Conservation (phyloP, 2,329 filamentous ascomycete species). For the Fusarium foetens region DNA sequence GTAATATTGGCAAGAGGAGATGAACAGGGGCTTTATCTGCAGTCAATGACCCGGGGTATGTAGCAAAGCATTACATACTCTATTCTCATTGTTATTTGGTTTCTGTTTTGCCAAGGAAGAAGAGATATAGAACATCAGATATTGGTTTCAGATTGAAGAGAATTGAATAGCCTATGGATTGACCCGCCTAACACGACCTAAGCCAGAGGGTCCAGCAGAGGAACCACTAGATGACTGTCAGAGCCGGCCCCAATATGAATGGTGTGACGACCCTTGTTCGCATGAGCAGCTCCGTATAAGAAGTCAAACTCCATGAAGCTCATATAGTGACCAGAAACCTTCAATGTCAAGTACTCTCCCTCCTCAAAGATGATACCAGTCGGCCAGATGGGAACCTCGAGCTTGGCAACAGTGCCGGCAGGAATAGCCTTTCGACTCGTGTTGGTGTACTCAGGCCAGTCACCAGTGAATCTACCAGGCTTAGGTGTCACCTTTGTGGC, state of each 20-base stretch:
- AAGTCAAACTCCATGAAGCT: slow-evolving; percentile 8
- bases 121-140: no score
- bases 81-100: no score
- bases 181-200: neutral
- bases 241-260: neutral
- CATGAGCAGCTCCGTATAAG: neutral
- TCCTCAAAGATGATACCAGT: neutral
- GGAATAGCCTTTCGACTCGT: neutral
- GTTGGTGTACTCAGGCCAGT: slow-evolving; percentile 1
- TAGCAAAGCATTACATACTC: no score
- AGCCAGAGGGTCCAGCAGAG: neutral
- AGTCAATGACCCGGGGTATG: no score
- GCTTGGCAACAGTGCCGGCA: neutral
- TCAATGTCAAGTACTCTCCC: neutral
- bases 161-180: no score
- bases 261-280: neutral
- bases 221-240: neutral
- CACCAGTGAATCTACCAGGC: neutral
- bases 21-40: no score
- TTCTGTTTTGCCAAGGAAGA: no score
- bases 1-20: no score
- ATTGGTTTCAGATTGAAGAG: no score
- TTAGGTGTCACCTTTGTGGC: neutral
- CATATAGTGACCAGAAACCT: neutral
- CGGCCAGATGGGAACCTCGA: neutral